Percentiles rank a stretch among this genome's conserved stretches.
Conservation (phyloP, 2,329 filamentous ascomycete genomes). For the Diplodia corticola region DNA sequence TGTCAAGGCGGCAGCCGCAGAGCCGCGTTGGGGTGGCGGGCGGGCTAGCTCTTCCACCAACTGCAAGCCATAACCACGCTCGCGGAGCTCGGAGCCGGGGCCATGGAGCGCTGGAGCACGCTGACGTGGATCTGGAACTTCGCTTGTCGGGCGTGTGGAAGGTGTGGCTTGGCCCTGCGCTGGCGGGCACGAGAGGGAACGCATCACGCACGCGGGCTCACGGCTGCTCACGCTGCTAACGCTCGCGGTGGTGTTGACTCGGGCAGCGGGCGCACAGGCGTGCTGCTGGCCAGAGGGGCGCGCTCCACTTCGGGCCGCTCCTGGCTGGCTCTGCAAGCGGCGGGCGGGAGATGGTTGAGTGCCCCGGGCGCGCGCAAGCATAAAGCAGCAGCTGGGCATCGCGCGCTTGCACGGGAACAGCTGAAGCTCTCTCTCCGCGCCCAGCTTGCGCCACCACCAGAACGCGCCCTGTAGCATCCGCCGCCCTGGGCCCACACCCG, state of each 20-base stretch:
- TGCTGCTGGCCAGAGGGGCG: neutral
- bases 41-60: conserved; percentile 10
- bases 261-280: neutral
- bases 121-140: conserved; percentile 24
- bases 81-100: conserved; percentile 3
- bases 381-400: conserved; percentile 3
- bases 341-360: conserved; percentile 7
- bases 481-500: neutral
- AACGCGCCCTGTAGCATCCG: neutral
- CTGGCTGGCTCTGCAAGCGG: conserved; percentile 10
- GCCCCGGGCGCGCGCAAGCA: conserved; percentile 10
- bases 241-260: conserved; percentile 14
- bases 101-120: conserved; percentile 16
- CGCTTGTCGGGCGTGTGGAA: conserved; percentile 16
- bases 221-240: no score
- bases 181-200: neutral
- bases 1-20: conserved; percentile 19
- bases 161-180: conserved; percentile 20
- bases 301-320: conserved; percentile 13
- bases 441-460: neutral
- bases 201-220: neutral
- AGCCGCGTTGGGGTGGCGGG: conserved; percentile 1
- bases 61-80: conserved; percentile 18
- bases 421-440: neutral
- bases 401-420: neutral